Evolutionary conservation across 2,329 filamentous ascomycete genomes (phyloP), one percentile per base, ranked within the genome.

Genomic region (Talaromyces atroroseus): DNA sequence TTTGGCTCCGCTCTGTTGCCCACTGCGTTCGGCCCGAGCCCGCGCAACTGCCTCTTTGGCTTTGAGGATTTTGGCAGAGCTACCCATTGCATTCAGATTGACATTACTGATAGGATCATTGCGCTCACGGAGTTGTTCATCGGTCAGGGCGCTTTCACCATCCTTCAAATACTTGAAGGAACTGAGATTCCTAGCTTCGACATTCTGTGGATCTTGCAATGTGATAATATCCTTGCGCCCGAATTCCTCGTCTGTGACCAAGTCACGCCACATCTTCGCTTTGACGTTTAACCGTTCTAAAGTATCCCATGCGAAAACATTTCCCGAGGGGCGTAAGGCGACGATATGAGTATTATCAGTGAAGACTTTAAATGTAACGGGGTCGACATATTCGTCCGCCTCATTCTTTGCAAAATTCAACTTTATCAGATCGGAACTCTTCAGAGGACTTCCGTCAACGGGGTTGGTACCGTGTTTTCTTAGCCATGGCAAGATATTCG

Each of bases 311-410:
- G 92, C 86, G 70, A 97, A 99, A 4, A 96, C 94, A 73, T 99
- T 99, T 50, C 92, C 92, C 57, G 92, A 92, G 55, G 80, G 88
- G 57, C 85, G 82, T 61, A 99, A 80, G 16, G 92, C 92, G 47
- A 97, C 90, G 58, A 99, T 90, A 72, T 97, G 94, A 3, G 94
- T 97, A 73, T 97, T 97, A 71, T 99, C 91, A 48, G 94, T 99
- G 67, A 99, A 90, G 44, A 95, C 89, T 73, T 99, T 99, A 80
- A 89, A 97, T 0, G 92, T 96, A 48, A 99, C 92, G 0, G 94
- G 95, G 66, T 99, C 94, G 61, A 97, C 90, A 66, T 94, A 89
- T 65, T 97, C 94, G 53, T 84, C 88, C 59, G 92, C 88, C 53
- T 92, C 89, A 71, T 97, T 99, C 71, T 92, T 92, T 59, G 89